Base-by-base conservation (phyloP, 306 rosid species). In the Rosa rugosa region DNA sequence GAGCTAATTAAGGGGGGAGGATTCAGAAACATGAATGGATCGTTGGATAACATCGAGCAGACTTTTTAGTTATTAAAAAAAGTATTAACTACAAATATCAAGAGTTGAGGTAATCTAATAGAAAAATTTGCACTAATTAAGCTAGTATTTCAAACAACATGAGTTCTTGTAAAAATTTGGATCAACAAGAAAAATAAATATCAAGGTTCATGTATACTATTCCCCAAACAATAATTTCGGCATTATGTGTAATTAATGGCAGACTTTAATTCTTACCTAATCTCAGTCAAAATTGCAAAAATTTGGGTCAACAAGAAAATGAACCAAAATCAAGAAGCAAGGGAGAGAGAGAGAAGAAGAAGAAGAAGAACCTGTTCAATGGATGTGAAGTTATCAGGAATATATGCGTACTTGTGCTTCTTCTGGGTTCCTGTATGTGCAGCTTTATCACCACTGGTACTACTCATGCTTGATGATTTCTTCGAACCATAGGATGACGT, bases 391-490 rank as follows among this genome's bases (percentile, higher is more conserved):
- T 74, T 80, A 76, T 94, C 97, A 3, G 79, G 83, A 47, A 94
- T 94, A 6, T 77, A 75, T 70, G 79, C 88, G 77, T 87, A 94
- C 53, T 89, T 89, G 77, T 90, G 83, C 85, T 87, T 87, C 84
- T 87, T 81, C 80, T 72, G 81, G 11, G 59, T 77, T 0, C 31
- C 80, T 20, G 75, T 77, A 77, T 13, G 16, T 31, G 68, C 51
- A 27, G 38, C 51, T 56, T 47, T 84, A 45, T 11, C 20, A 7
- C 27, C 18, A 42, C 44, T 54, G 5, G 60, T 51, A 1, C 3
- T 14, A 11, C 31, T 73, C 47, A 18, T n/a, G 77, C 22, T 60
- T 44, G 46, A 1, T 72, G 50, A 1, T 75, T n/a, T 18, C 18
- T 64, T 71, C 53, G 7, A 49, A 44, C 42, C 42, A 4, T 41